Percentiles rank a stretch among this genome's conserved stretches.
Evolutionary conservation across 495 filamentous ascomycete genomes (phyloP).

Genomic region (Darksidea phi): DNA sequence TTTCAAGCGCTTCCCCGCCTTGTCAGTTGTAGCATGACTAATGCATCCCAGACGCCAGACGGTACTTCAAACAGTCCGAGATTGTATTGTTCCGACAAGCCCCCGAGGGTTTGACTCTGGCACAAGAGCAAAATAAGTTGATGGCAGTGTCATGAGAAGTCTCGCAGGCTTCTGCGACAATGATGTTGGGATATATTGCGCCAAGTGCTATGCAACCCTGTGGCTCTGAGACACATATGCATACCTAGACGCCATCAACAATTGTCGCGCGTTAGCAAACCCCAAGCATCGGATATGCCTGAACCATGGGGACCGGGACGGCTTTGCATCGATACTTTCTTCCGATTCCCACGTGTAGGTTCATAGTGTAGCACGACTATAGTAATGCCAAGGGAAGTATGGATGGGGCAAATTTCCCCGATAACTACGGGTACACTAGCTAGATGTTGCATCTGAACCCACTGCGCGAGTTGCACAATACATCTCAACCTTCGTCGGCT

Average conservation of each 20-base stretch:
- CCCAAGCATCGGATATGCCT: neutral
- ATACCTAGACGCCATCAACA: neutral
- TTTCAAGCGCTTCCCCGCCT: conserved; percentile 4
- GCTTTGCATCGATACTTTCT: neutral
- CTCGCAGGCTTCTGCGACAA: neutral
- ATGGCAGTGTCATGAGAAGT: conserved; percentile 31
- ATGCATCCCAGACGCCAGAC: conserved; percentile 68
- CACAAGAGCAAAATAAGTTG: conserved; percentile 37
- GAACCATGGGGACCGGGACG: conserved; percentile 10
- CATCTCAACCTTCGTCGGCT: too few relatives aligned
- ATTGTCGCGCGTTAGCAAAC: neutral
- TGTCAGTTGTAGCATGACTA: conserved; percentile 11
- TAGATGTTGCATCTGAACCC: neutral
- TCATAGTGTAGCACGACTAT: neutral
- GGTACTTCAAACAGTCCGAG: conserved; percentile 99
- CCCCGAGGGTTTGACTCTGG: conserved; percentile 55
- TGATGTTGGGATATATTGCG: neutral
- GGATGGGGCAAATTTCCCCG: conserved; percentile 14
- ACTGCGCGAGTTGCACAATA: too few relatives aligned
- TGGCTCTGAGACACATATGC: neutral
- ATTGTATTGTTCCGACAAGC: conserved; percentile 96
- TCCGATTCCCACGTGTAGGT: conserved; percentile 3
- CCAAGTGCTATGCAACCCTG: neutral
- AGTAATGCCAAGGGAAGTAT: neutral
- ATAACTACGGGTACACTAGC: neutral